Percentiles rank a stretch among this genome's conserved stretches.
Conservation (phyloP, 208 protist genomes). For the Trypanosoma platydactyli region DNA sequence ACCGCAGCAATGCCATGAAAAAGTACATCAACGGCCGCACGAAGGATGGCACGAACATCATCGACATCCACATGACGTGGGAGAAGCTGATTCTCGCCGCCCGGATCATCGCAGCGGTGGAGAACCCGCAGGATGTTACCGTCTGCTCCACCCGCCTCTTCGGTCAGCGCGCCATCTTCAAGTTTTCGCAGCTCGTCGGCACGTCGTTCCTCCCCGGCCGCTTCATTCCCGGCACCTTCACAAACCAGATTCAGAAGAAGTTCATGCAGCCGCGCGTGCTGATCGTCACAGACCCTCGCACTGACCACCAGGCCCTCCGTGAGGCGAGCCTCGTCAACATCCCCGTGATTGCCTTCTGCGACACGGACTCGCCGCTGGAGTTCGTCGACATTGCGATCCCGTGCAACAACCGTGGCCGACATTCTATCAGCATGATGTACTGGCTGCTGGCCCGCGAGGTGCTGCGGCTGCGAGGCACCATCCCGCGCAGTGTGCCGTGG, state of each 20-base stretch:
- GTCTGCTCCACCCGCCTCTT: constrained; percentile 95
- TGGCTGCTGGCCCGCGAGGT: constrained; percentile 99
- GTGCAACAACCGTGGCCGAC: constrained; percentile 95
- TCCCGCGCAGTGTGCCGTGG: constrained; percentile 94
- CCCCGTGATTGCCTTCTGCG: constrained; percentile 98
- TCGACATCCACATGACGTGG: constrained; percentile 99
- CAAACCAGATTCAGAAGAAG: constrained; percentile 98
- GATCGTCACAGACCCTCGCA: constrained; percentile 96
- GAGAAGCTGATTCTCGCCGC: constrained; percentile 99
- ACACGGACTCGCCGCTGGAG: constrained; percentile 96
- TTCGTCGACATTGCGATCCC: constrained; percentile 99
- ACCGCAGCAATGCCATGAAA: constrained; percentile 93
- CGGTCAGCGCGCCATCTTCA: constrained; percentile 97
- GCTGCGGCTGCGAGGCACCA: constrained; percentile 92
- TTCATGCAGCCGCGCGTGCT: constrained; percentile 99
- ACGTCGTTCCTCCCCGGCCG: constrained; percentile 91
- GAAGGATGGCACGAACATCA: constrained; percentile 93
- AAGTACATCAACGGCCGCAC: constrained; percentile 94
- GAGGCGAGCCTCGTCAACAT: constrained; percentile 99
- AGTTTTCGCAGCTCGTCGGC: constrained; percentile 97
- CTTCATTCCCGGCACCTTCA: constrained; percentile 99
- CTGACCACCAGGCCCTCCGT: constrained; percentile 96
- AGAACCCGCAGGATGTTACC: constrained; percentile 98
- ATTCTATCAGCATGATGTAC: constrained; percentile 98
- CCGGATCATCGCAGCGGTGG: constrained; percentile 97